Base-by-base conservation (phyloP, 495 filamentous ascomycete species). In the Pyrenula aspistea region DNA sequence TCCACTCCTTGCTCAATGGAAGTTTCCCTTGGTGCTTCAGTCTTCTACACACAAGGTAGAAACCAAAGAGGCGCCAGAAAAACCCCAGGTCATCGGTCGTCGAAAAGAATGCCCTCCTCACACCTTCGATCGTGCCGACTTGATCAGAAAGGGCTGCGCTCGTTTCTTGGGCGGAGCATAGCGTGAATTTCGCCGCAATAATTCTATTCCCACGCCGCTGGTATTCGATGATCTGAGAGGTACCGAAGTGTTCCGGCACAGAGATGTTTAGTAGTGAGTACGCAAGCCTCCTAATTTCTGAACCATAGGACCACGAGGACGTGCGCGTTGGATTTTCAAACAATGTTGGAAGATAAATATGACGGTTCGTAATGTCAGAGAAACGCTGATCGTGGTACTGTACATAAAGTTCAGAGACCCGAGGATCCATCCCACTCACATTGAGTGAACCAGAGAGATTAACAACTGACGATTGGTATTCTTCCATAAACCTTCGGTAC, bases 251-350 rank as follows among this genome's bases (percentile, higher is more conserved):
- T 3, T 52, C 20, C 8, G 68, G 57, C 22, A 65, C 57, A 2
- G 71, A 67, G 2, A 66, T 25, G 59, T 81, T 79, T 52, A 85
- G 61, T 25, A 81, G 52, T 0, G 77, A 75, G 60, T 89, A 91
- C 0, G 76, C 84, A 22, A 89, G 61, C 21, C 68, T 63, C 19
- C 87, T 72, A 25, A 80, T 65, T 0, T 53, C 22, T 12, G 73
- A 75, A 54, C 83, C 83, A 12, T 73, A 59, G 55, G 73, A 73
- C 87, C 87, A 91, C 2, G 83, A 81, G 59, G 81, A 87, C 42
- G 74, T 73, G 42, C 80, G 73, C 3, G 70, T 54, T 36, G 77
- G 78, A 57, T 77, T 82, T 56, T 88, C 85, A 12, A 78, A 64
- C 1, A 86, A 61, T 25, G 78, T 67, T 0, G 81, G 77, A 8